Conservation (phyloP, 2,329 filamentous ascomycete species). For the Teratosphaeria viscida region DNA sequence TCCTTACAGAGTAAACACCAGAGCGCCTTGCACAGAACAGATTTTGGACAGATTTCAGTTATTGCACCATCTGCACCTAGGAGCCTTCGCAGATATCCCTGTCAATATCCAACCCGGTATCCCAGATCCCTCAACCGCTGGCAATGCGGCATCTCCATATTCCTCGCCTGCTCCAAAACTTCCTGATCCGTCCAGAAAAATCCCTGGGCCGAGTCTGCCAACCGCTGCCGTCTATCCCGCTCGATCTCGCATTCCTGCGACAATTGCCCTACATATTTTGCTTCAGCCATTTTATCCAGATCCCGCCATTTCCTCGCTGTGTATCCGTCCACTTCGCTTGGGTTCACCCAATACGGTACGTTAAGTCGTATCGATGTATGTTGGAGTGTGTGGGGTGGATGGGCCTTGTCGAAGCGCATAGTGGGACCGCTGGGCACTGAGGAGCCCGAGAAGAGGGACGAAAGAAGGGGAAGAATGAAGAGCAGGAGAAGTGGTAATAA, state of each 20-base stretch:
- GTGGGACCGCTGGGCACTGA: constrained; percentile 49
- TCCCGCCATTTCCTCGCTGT: constrained; percentile 57
- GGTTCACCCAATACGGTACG: constrained; percentile 78
- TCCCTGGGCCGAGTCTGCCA: constrained; percentile 69
- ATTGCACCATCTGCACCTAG: background rate
- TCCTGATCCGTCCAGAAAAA: constrained; percentile 77
- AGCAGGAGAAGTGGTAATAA: constrained; percentile 75
- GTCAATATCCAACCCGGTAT: constrained; percentile 14
- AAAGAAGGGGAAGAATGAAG: constrained; percentile 70
- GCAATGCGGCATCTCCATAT: constrained; percentile 51
- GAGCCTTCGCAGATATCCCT: background rate
- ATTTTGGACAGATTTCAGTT: background rate
- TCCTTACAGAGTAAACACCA: background rate
- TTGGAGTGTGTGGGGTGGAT: constrained; percentile 61
- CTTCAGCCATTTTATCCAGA: constrained; percentile 69
- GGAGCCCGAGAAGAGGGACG: constrained; percentile 65
- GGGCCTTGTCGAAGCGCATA: constrained; percentile 64
- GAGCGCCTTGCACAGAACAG: background rate
- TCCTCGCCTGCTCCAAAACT: constrained; percentile 62
- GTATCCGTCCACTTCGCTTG: constrained; percentile 62
- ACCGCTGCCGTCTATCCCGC: constrained; percentile 50
- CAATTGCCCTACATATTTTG: constrained; percentile 57
- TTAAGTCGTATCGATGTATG: constrained; percentile 61
- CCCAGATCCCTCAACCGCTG: constrained; percentile 44
- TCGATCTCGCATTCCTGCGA: constrained; percentile 67